These are phyloP conservation scores for Porodaedalea pini DNA, from an alignment of 1,284 basidiomycete species.

Conservation along the genomic window DNA sequence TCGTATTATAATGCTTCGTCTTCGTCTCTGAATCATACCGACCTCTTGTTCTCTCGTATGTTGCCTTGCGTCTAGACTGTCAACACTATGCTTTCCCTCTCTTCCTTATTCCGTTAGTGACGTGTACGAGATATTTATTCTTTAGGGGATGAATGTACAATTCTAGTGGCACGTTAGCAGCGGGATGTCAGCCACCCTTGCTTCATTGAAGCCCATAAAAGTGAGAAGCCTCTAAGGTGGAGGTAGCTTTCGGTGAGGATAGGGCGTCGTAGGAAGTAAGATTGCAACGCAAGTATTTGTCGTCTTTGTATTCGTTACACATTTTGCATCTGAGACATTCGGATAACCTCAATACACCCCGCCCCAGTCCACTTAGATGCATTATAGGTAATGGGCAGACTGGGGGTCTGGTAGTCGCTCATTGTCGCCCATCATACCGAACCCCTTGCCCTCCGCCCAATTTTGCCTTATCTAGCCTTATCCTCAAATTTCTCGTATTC, in stretches of 20 bases:
- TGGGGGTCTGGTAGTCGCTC: neutral
- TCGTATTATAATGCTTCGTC: neutral
- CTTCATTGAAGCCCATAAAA: too few species aligned
- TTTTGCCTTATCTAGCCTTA: slow-evolving; percentile 11
- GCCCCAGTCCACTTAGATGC: too few species aligned
- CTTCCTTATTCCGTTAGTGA: neutral
- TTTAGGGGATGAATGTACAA: slow-evolving; percentile 3
- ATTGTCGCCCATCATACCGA: neutral
- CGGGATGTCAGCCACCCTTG: too few species aligned
- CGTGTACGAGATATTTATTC: slow-evolving; percentile 1
- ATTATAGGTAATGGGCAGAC: too few species aligned
- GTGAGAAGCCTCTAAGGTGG: too few species aligned
- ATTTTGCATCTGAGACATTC: too few species aligned
- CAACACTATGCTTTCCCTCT: neutral
- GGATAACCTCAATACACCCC: too few species aligned
- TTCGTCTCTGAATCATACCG: neutral
- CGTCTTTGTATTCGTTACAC: too few species aligned
- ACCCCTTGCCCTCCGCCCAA: slow-evolving; percentile 13
- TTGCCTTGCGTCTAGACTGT: neutral
- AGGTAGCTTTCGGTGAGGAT: neutral
- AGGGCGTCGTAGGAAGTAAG: too few species aligned
- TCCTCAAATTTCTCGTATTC: neutral
- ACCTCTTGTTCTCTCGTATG: neutral
- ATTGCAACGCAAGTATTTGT: too few species aligned
- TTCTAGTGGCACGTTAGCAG: neutral